Evolutionary conservation across 2,329 filamentous ascomycete species (phyloP), one percentile per base, ranked within the genome.

Genomic region (Fusarium staphyleae): DNA sequence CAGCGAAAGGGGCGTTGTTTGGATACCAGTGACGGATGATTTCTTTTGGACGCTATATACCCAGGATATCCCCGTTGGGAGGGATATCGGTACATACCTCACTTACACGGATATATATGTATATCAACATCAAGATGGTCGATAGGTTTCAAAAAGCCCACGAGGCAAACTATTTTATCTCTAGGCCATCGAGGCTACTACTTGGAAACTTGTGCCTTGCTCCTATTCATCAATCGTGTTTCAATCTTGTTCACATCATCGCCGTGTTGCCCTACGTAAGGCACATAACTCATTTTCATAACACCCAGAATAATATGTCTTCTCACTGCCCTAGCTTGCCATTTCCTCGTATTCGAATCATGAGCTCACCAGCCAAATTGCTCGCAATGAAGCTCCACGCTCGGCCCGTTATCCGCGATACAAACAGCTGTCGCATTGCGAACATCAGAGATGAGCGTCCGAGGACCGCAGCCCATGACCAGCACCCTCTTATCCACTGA

Each of bases 331-430:
- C 22, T 8, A 22, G 22, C 2, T 24, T 5, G 22, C 7, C 22
- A 9, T 24, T 24, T 24, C 22, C 22, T 24, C 22, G 2, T 24
- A 24, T 3, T 8, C 22, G 4, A 24, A 8, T 3, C 5, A 8
- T 24, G 7, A 24, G 9, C 18, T 67, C 56, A 78, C 75, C 76
- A 78, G 5, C 72, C 76, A 65, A 80, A 80, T 35, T 76, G 69
- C 66, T 81, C 79, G 45, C 75, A 77, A 67, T 81, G 78, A 12
- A 81, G 66, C 57, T 79, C 78, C 3, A 82, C 67, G 19, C 74
- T 73, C 2, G 78, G 76, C 1, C 78, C 78, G 7, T 72, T 69
- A 0, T 66, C 44, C 16, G 66, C 70, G 39, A 81, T 79, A 47
- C 68, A 72, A 11, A 62, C 62, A 2, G 76, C 75, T 0, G 74